Conservation (phyloP, 2,329 filamentous ascomycete species). For the Elsinoe batatas region DNA sequence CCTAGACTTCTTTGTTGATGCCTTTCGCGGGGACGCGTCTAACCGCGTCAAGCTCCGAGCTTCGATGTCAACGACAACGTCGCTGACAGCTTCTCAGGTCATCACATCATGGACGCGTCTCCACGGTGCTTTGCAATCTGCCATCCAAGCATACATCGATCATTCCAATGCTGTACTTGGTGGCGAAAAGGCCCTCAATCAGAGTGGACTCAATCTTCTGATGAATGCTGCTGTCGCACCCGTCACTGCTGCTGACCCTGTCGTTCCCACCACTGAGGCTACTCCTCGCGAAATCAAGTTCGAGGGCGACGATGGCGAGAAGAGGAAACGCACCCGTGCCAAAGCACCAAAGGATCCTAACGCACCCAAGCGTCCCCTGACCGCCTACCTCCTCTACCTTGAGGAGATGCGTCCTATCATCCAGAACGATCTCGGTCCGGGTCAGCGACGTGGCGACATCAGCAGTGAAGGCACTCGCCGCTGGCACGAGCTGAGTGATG, state of each 20-base stretch:
- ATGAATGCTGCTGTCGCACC: background rate
- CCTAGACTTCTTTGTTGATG: constrained; percentile 5
- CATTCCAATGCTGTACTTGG: constrained; percentile 78
- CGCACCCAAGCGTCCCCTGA: constrained; percentile 86
- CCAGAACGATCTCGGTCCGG: constrained; percentile 52
- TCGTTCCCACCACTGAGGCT: background rate
- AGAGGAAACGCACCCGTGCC: constrained; percentile 26
- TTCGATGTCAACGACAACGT: constrained; percentile 1
- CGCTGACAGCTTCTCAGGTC: constrained; percentile 48
- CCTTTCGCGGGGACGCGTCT: constrained; percentile 1
- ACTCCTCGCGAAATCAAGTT: constrained; percentile 4
- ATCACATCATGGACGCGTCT: constrained; percentile 69
- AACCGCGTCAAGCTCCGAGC: constrained; percentile 15
- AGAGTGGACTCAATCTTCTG: constrained; percentile 10
- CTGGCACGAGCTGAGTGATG: constrained; percentile 67
- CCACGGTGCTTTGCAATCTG: constrained; percentile 65
- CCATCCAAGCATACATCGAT: constrained; percentile 75
- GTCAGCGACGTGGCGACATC: constrained; percentile 60
- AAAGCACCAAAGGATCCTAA: constrained; percentile 65
- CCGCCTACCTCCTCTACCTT: constrained; percentile 92
- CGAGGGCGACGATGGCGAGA: constrained; percentile 19
- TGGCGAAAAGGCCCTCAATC: constrained; percentile 25
- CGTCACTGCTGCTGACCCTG: background rate
- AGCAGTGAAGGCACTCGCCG: constrained; percentile 77
- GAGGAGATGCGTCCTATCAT: constrained; percentile 78